Evolutionary conservation across 2,329 filamentous ascomycete genomes (phyloP).

Genomic region (Monilinia laxa): DNA sequence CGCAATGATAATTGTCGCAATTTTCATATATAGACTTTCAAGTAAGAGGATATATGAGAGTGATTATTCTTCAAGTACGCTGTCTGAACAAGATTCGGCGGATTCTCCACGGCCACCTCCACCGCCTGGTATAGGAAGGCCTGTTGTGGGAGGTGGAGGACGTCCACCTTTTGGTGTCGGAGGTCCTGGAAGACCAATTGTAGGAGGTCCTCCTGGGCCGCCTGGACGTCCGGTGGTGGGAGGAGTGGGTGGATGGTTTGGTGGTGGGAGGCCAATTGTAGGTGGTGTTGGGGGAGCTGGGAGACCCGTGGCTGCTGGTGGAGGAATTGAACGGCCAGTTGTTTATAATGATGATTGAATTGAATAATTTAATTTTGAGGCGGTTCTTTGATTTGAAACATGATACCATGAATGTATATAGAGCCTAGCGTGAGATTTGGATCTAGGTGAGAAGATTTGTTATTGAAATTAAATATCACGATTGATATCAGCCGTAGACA

Average conservation of each 20-base stretch:
- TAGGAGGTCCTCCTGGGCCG: not conserved
- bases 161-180: not conserved
- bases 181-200: not conserved
- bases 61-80: conserved; percentile 8
- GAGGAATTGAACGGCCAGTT: not conserved
- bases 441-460: not conserved
- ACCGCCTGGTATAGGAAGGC: conserved; percentile 1
- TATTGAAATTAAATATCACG: not conserved
- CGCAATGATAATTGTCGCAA: not conserved
- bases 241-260: conserved; percentile 10
- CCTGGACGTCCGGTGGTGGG: not conserved
- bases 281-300: not conserved
- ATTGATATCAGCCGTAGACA: not conserved
- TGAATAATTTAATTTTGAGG: not conserved
- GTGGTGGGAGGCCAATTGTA: not conserved
- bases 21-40: not conserved
- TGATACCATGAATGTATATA: not conserved
- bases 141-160: not conserved
- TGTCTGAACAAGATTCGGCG: not conserved
- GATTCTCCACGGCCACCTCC: not conserved
- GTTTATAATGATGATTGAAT: conserved; percentile 8
- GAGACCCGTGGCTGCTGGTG: not conserved
- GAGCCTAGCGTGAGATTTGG: not conserved
- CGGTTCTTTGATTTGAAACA: not conserved
- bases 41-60: not conserved